Conservation (phyloP, 805 yeast species). For the Teunomyces cretensis region DNA sequence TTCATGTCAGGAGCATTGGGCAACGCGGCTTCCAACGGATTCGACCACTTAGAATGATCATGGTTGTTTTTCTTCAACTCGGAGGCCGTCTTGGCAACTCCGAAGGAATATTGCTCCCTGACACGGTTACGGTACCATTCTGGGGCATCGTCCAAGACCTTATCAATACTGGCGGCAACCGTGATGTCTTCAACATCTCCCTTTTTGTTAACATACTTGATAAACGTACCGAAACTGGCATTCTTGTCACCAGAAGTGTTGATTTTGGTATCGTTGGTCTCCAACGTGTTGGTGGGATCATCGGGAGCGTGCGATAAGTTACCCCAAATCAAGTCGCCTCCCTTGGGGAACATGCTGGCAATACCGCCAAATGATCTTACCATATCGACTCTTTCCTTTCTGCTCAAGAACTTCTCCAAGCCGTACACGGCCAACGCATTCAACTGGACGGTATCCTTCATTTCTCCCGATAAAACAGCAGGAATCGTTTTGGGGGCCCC, state of each 20-base stretch:
- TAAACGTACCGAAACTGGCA: constrained; percentile 13
- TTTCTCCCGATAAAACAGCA: constrained; percentile 93
- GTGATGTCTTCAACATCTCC: constrained; percentile 53
- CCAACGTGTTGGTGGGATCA: constrained; percentile 46
- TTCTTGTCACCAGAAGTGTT: constrained; percentile 18
- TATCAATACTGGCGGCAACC: constrained; percentile 65
- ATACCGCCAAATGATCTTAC: constrained; percentile 88
- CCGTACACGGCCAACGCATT: constrained; percentile 93
- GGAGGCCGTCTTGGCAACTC: constrained; percentile 58
- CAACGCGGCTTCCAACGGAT: constrained; percentile 87
- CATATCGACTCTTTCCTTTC: constrained; percentile 86
- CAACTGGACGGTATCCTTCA: constrained; percentile 95
- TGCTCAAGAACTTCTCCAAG: constrained; percentile 86
- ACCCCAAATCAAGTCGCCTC: constrained; percentile 93
- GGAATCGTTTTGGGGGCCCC: constrained; percentile 96
- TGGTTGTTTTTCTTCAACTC: constrained; percentile 67
- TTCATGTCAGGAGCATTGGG: constrained; percentile 95
- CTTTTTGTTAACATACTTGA: constrained; percentile 7
- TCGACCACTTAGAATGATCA: constrained; percentile 84
- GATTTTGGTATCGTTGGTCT: constrained; percentile 15
- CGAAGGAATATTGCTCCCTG: constrained; percentile 72
- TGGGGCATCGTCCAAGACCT: constrained; percentile 64
- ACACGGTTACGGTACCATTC: constrained; percentile 72
- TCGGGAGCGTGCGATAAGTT: constrained; percentile 65
- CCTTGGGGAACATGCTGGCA: constrained; percentile 95